Conservation (phyloP, 306 rosid genomes). For the Fragaria vesca region DNA sequence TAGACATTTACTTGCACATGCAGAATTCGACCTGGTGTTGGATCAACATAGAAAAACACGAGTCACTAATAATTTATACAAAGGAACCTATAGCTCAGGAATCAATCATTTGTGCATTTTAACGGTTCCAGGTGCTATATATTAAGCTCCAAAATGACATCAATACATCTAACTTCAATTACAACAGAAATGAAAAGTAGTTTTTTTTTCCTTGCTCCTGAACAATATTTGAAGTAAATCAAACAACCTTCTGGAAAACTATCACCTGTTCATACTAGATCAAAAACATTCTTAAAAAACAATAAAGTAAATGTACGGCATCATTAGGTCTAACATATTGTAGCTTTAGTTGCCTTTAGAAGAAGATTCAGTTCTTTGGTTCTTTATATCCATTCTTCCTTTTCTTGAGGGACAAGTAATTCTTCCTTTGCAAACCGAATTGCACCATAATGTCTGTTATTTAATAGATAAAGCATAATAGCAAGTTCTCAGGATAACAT, state of each 20-base stretch:
- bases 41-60: slow-evolving; percentile 18
- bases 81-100: neutral
- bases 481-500: neutral
- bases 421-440: neutral
- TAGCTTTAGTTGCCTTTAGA: neutral
- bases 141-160: neutral
- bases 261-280: neutral
- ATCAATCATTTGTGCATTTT: neutral
- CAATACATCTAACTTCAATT: neutral
- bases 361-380: neutral
- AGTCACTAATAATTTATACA: slow-evolving; percentile 5
- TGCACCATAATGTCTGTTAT: neutral
- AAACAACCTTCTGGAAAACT: neutral
- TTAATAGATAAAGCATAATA: neutral
- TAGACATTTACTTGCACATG: slow-evolving; percentile 43
- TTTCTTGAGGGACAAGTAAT: neutral
- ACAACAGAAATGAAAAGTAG: neutral
- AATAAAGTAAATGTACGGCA: neutral
- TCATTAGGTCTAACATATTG: neutral
- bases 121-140: neutral
- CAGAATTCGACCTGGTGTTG: slow-evolving; percentile 48
- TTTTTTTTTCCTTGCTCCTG: neutral
- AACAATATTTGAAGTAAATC: neutral
- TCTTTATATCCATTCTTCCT: neutral
- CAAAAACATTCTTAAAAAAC: neutral